Conservation (phyloP, 2,329 filamentous ascomycete species). For the Fusarium gaditjirri region DNA sequence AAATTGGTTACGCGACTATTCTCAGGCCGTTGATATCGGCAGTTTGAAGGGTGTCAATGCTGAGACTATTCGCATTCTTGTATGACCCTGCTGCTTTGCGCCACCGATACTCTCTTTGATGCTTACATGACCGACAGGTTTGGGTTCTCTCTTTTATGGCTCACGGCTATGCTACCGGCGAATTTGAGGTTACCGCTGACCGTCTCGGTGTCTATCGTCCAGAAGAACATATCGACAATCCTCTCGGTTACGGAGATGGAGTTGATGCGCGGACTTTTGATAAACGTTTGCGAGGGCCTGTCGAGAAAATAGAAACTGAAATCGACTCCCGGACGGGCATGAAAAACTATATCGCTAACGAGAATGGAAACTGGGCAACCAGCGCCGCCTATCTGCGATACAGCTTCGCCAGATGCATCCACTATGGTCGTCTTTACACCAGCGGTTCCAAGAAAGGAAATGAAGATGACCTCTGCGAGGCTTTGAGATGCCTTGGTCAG, state of each 20-base stretch:
- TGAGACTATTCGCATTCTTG: conserved; percentile 80
- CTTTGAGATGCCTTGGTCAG: conserved; percentile 79
- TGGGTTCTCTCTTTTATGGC: conserved; percentile 85
- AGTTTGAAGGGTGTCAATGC: conserved; percentile 82
- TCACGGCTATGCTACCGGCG: conserved; percentile 86
- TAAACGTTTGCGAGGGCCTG: conserved; percentile 80
- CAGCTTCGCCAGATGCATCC: conserved; percentile 78
- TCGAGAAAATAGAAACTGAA: conserved; percentile 76
- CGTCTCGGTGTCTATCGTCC: conserved; percentile 83
- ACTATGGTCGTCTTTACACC: conserved; percentile 80
- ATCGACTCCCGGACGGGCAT: conserved; percentile 85
- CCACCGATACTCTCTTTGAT: not conserved
- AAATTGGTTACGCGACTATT: conserved; percentile 89
- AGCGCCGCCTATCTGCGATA: conserved; percentile 85
- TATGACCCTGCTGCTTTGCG: conserved; percentile 39
- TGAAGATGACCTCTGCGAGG: conserved; percentile 83
- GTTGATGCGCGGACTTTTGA: conserved; percentile 86
- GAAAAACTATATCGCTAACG: conserved; percentile 99
- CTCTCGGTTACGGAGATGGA: conserved; percentile 87
- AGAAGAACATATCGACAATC: conserved; percentile 80
- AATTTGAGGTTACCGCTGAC: conserved; percentile 86
- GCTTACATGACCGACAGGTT: conserved; percentile 55
- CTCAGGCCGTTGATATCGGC: conserved; percentile 83
- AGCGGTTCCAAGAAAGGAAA: conserved; percentile 71
- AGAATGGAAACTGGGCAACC: conserved; percentile 87